Percentiles rank a stretch among this genome's conserved stretches.
phyloP scores from a whole-genome alignment of 768 basidiomycete genomes.

The Boletus edulis region DNA sequence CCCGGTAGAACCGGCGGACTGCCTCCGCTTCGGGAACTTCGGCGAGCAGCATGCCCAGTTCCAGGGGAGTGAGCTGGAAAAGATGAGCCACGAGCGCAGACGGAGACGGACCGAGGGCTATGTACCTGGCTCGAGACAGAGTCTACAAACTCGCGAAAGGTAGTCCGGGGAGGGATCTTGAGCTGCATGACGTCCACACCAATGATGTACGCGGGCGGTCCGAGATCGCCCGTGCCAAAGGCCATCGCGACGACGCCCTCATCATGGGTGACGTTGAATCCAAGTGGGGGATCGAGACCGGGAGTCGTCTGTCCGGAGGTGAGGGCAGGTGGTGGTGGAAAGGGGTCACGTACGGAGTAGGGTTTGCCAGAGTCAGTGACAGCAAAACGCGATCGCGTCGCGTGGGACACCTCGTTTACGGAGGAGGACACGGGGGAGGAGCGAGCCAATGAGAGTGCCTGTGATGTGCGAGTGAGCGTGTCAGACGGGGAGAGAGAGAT shows the following conservation, averaged over 20 bases:
- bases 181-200: slow-evolving; percentile 86
- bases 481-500: neutral
- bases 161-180: slow-evolving; percentile 55
- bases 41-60: slow-evolving; percentile 33
- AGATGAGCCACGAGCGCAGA: neutral
- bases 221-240: slow-evolving; percentile 43
- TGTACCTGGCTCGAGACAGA: slow-evolving; percentile 64
- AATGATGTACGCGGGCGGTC: slow-evolving; percentile 54
- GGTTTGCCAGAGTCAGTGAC: slow-evolving; percentile 70
- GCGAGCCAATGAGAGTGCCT: slow-evolving; percentile 79
- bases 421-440: slow-evolving; percentile 66
- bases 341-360: slow-evolving; percentile 54
- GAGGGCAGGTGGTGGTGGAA: slow-evolving; percentile 3
- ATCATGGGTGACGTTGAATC: slow-evolving; percentile 83
- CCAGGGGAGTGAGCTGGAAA: slow-evolving; percentile 40
- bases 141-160: slow-evolving; percentile 59
- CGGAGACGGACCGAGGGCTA: neutral
- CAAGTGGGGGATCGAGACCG: slow-evolving; percentile 52
- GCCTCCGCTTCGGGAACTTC: slow-evolving; percentile 47
- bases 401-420: slow-evolving; percentile 52
- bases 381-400: slow-evolving; percentile 52
- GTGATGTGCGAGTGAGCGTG: neutral
- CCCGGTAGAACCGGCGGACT: slow-evolving; percentile 68
- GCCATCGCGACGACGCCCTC: slow-evolving; percentile 70
- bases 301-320: slow-evolving; percentile 40